A percentile compares a stretch with the other conserved stretches of the same genome.
These are phyloP conservation scores for Dendrobium catenatum DNA, from an alignment of 106 monocot genomes.

Conservation along the genomic window DNA sequence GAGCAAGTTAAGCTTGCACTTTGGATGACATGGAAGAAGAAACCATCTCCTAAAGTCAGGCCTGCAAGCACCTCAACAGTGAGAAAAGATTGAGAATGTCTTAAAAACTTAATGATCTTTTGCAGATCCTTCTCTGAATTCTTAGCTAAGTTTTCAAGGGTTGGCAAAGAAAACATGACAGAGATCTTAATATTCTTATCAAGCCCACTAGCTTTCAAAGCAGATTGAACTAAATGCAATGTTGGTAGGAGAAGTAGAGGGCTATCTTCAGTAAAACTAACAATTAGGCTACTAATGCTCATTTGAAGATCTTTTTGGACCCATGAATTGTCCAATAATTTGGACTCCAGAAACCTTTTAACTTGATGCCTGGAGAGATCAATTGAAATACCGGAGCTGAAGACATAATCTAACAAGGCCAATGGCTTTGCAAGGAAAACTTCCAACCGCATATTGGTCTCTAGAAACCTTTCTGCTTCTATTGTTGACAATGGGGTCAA, in stretches of 20 bases:
- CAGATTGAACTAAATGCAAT: conserved; percentile 25
- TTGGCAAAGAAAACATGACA: conserved; percentile 27
- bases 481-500: not conserved
- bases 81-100: conserved; percentile 25
- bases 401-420: conserved; percentile 9
- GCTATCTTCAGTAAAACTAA: conserved; percentile 4
- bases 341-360: not conserved
- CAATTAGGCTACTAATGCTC: conserved; percentile 20
- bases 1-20: conserved; percentile 8
- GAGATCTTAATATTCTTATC: conserved; percentile 23
- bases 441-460: conserved; percentile 24
- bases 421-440: conserved; percentile 15
- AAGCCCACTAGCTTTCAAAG: conserved; percentile 14
- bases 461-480: conserved; percentile 18
- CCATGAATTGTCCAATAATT: no score
- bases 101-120: conserved; percentile 20
- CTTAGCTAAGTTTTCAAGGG: conserved; percentile 15
- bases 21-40: conserved; percentile 13
- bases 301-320: no score
- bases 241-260: conserved; percentile 23
- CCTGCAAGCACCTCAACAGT: conserved; percentile 20
- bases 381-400: conserved; percentile 17
- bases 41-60: conserved; percentile 12
- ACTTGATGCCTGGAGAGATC: conserved; percentile 19
- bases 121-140: conserved; percentile 6